Base-by-base conservation (phyloP, 2,329 filamentous ascomycete species). In the Tetracladium maxilliforme region DNA sequence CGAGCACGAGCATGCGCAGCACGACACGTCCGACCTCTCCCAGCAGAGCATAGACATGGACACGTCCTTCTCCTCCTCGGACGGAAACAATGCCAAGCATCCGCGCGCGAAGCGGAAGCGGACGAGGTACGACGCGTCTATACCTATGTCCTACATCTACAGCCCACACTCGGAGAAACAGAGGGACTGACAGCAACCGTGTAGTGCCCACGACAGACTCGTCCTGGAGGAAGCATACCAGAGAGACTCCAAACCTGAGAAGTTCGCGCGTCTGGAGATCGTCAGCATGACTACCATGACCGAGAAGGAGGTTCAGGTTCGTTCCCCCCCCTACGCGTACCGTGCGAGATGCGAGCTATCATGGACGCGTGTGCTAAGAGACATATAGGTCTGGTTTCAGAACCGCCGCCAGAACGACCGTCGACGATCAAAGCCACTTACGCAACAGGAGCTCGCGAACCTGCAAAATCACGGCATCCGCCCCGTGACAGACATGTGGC, bases 281-380 rank as follows among this genome's bases (percentile, higher is more conserved):
- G 82, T 92, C 31, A 70, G 52, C 79, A 74, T 51, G 84, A 94
- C 32, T 15, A 78, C 81, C 14, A 64, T 95, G 34, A 87, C 81
- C 37, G 86, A 94, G 56, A 94, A 93, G 51, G 86, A 94, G 58
- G 83, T 94, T 19, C 87, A 94, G 72, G 87, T 93, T 57, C 51
- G 75, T 51, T 23, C 30, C 19, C 19, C 23, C 14, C 25, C 33
- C 24, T 29, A 36, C 33, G 26, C 33, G 36, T 33, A 21, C 26
- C 17, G 18, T 18, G 18, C 12, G 19, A 12, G 20, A 21, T 10
- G 14, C 9, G 27, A 12, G 28, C 18, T 28, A 30, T 33, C 32
- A 27, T 19, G 13, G 19, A 17, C 30, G 34, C 19, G 36, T 24
- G 17, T 24, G n/a, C 16, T 12, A 20, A 23, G 21, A 17, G 8